A percentile compares a stretch with the other conserved stretches of the same genome.
Evolutionary conservation across 2,329 filamentous ascomycete species (phyloP).

Genomic region (Amesomyces nigricolor): DNA sequence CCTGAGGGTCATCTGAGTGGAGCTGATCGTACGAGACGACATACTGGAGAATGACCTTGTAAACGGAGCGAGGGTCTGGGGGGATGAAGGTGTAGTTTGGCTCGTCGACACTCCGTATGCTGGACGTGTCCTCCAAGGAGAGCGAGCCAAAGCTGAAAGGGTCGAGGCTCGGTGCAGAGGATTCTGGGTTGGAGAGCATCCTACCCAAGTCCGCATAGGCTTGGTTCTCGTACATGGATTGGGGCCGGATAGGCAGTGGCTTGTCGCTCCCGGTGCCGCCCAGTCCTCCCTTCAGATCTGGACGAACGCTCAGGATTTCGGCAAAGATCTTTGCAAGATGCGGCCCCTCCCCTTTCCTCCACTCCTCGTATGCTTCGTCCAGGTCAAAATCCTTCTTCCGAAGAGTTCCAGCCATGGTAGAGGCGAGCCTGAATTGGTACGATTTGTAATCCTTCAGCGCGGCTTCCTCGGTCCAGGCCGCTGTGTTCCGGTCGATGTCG

Average conservation of each 20-base stretch:
- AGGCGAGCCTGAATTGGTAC: conserved; percentile 83
- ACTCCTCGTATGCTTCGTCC: conserved; percentile 80
- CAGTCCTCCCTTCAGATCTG: conserved; percentile 74
- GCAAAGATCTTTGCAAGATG: conserved; percentile 92
- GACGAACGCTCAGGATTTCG: conserved; percentile 79
- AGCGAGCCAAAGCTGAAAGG: conserved; percentile 63
- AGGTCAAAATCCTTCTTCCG: conserved; percentile 82
- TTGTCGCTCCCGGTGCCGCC: conserved; percentile 55
- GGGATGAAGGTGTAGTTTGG: conserved; percentile 85
- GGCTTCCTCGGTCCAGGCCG: conserved; percentile 83
- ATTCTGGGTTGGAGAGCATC: conserved; percentile 44
- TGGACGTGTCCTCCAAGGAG: conserved; percentile 51
- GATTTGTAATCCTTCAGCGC: conserved; percentile 87
- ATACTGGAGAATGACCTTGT: conserved; percentile 74
- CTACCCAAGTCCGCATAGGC: conserved; percentile 49
- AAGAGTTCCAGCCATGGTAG: conserved; percentile 71
- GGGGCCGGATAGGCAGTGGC: conserved; percentile 50
- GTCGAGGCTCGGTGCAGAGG: conserved; percentile 48
- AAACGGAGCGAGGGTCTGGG: conserved; percentile 72
- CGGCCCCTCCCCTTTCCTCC: conserved; percentile 84
- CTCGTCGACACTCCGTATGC: conserved; percentile 53
- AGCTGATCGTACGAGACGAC: conserved; percentile 62
- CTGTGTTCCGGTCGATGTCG: conserved; percentile 77
- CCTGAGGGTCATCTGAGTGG: conserved; percentile 46
- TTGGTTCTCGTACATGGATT: conserved; percentile 46